These are phyloP conservation scores for Zizania palustris DNA, from an alignment of 202 grass and related monocot species.

Conservation along the genomic window DNA sequence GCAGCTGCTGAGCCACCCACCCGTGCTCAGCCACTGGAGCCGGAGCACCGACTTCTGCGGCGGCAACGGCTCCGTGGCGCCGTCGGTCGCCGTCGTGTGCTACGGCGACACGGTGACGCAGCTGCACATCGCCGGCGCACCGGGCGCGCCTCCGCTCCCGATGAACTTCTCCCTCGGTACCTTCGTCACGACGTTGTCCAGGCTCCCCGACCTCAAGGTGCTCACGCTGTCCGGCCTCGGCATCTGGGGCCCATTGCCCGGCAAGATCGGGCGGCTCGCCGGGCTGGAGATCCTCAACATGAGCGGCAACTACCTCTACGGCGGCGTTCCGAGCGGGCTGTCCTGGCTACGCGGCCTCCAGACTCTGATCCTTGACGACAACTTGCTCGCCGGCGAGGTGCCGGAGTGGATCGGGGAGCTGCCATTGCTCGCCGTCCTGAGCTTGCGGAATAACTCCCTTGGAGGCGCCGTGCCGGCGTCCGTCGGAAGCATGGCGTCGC, in stretches of 20 bases:
- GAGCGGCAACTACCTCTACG: slow-evolving; percentile 79
- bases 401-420: slow-evolving; percentile 53
- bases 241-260: slow-evolving; percentile 73
- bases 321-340: slow-evolving; percentile 58
- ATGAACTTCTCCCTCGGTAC: slow-evolving; percentile 75
- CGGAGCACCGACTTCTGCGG: slow-evolving; percentile 78
- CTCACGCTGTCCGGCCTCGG: slow-evolving; percentile 76
- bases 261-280: slow-evolving; percentile 57
- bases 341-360: slow-evolving; percentile 62
- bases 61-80: slow-evolving; percentile 33
- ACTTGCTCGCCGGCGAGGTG: slow-evolving; percentile 64
- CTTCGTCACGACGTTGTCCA: slow-evolving; percentile 69
- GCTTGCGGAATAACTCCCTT: slow-evolving; percentile 75
- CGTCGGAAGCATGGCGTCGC: slow-evolving; percentile 48
- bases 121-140: slow-evolving; percentile 63
- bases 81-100: slow-evolving; percentile 71
- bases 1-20: slow-evolving; percentile 65
- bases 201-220: slow-evolving; percentile 84
- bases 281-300: slow-evolving; percentile 86
- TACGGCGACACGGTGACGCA: slow-evolving; percentile 87
- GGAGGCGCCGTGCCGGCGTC: slow-evolving; percentile 62
- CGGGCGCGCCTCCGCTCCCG: slow-evolving; percentile 55
- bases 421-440: slow-evolving; percentile 70
- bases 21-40: slow-evolving; percentile 74
- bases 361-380: slow-evolving; percentile 81